Conservation (phyloP, 805 yeast species). For the Cyberlindnera mississippiensis region DNA sequence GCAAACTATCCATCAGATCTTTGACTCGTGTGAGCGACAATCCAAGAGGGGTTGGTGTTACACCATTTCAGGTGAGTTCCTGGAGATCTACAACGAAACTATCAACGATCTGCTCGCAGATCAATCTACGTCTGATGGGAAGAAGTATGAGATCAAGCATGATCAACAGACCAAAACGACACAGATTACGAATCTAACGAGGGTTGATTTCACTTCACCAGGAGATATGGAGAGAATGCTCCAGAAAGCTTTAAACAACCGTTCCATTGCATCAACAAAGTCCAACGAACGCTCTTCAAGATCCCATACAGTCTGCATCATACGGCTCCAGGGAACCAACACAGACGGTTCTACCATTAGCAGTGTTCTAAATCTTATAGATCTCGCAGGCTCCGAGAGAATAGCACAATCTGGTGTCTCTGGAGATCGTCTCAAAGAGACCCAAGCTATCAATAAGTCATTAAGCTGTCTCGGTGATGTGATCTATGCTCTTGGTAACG, state of each 20-base stretch:
- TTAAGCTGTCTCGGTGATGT: slow-evolving; percentile 89
- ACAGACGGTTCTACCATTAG: slow-evolving; percentile 37
- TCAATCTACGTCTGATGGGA: slow-evolving; percentile 15
- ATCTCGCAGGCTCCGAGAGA: slow-evolving; percentile 93
- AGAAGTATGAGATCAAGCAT: slow-evolving; percentile 68
- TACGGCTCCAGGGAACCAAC: slow-evolving; percentile 56
- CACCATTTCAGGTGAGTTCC: slow-evolving; percentile 63
- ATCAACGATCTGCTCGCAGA: slow-evolving; percentile 59
- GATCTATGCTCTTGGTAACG: slow-evolving; percentile 64
- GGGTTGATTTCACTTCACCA: slow-evolving; percentile 42
- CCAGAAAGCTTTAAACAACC: slow-evolving; percentile 49
- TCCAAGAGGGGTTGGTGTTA: slow-evolving; percentile 58
- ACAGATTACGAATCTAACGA: slow-evolving; percentile 53
- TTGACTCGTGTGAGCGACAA: slow-evolving; percentile 47
- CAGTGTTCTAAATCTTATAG: slow-evolving; percentile 78
- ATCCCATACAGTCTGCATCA: slow-evolving; percentile 79
- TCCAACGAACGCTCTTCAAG: slow-evolving; percentile 85
- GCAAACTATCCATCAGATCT: slow-evolving; percentile 66
- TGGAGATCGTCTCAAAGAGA: slow-evolving; percentile 80
- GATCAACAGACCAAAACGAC: slow-evolving; percentile 53
- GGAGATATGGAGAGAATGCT: slow-evolving; percentile 49
- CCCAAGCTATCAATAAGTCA: slow-evolving; percentile 85
- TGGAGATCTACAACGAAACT: slow-evolving; percentile 86
- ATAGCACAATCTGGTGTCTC: slow-evolving; percentile 67
- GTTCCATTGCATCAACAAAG: slow-evolving; percentile 79